Base-by-base conservation (phyloP, 306 rosid genomes). In the Prinsepia uniflora region DNA sequence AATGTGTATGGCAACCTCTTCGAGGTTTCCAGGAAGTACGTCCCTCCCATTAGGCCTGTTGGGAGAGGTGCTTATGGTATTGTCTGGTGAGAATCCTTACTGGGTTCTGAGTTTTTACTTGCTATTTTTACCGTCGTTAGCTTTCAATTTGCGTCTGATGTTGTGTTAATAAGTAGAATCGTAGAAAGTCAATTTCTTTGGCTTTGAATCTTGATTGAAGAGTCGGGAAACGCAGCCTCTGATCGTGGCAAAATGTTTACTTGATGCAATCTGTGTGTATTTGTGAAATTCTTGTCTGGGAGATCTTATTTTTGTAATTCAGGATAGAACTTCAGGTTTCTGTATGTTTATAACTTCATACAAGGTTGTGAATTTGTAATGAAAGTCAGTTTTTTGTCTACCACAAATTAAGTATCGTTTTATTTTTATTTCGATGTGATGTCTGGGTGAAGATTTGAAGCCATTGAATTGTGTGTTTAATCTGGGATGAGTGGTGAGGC, bases 31-130 rank as follows among this genome's bases (percentile, higher is more conserved):
- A 85, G 77, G 18, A 94, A 94, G 86, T 94, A 94, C 72, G 85
- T 87, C 41, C 98, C 98, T 64, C 98, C 98, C 6, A 84, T 94
- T 65, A 84, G 96, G 40, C 98, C 98, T 10, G 90, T 94, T 42
- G 98, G 98, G 6, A 87, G 97, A 87, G 97, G 98, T 5, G 98
- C 98, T 78, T 84, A 87, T 76, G 98, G 97, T 67, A 84, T 94
- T 73, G 98, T 89, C 76, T 94, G 98, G 97, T 94, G 81, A 80
- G 90, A 19, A 57, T 44, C 45, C 68, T 63, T 65, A 10, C 18
- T 68, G 71, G 63, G 60, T 52, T 71, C 63, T 39, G 13, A 19
- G 62, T 40, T 56, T 73, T 30, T 46, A 54, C 48, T 77, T 75
- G 34, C 10, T 76, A 19, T 47, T 2, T 49, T 75, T 44, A 36